Percentiles rank a stretch among this genome's conserved stretches.
Evolutionary conservation across 192 early-diverging fungal species (phyloP).

Genomic region (Phycomyces blakesleeanus): DNA sequence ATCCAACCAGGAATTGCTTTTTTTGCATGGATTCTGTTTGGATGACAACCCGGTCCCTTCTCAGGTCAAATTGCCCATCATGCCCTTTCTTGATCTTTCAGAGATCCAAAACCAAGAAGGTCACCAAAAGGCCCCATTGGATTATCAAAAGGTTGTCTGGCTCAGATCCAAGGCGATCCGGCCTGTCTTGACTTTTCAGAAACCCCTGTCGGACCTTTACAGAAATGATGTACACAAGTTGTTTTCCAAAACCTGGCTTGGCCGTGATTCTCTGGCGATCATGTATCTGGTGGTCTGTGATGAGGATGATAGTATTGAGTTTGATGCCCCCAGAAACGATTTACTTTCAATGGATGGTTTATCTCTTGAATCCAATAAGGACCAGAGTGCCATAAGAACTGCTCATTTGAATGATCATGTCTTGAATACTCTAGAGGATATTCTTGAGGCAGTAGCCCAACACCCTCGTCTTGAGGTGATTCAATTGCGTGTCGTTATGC

Average conservation of each 20-base stretch:
- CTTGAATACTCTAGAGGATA: neutral
- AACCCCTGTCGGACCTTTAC: too few relatives aligned
- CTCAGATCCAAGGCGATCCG: constrained; percentile 25
- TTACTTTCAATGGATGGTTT: neutral
- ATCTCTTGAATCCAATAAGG: neutral
- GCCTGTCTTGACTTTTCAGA: constrained; percentile 14
- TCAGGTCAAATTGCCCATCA: constrained; percentile 20
- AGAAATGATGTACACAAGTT: neutral
- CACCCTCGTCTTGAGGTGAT: neutral
- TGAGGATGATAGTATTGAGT: constrained; percentile 30
- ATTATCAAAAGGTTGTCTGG: constrained; percentile 32
- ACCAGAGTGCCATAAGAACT: neutral
- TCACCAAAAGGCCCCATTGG: neutral
- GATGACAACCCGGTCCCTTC: constrained; percentile 43
- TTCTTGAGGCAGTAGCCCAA: neutral
- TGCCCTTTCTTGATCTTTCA: constrained; percentile 17
- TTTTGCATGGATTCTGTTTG: constrained; percentile 65
- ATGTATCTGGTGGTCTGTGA: constrained; percentile 33
- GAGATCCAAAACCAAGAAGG: constrained; percentile 24
- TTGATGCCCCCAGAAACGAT: neutral
- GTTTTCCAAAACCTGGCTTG: constrained; percentile 12
- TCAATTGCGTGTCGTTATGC: constrained; percentile 18
- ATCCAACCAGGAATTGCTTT: constrained; percentile 66
- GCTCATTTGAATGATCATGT: neutral
- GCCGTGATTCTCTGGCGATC: constrained; percentile 20